These are phyloP conservation scores for Orbilia quercus DNA, from an alignment of 2,329 filamentous ascomycete genomes.

Conservation along the genomic window DNA sequence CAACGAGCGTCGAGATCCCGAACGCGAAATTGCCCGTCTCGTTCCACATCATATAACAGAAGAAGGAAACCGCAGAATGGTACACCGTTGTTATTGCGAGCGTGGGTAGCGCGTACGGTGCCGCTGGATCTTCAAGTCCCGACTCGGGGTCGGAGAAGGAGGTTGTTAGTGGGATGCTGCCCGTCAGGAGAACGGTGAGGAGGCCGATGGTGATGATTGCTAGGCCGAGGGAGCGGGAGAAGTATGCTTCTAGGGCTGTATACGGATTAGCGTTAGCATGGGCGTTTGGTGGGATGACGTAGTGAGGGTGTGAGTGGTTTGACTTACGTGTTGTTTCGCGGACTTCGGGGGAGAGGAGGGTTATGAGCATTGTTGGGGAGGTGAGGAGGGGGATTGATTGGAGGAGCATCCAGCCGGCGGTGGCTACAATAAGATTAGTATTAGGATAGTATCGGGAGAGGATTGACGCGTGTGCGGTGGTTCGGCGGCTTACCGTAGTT, in stretches of 20 bases:
- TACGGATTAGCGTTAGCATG: slow-evolving; percentile 13
- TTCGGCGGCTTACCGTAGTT: slow-evolving; percentile 36
- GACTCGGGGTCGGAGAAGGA: slow-evolving; percentile 59
- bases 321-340: slow-evolving; percentile 68
- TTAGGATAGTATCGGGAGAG: too few species aligned
- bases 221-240: slow-evolving; percentile 77
- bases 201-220: slow-evolving; percentile 74
- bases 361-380: slow-evolving; percentile 72
- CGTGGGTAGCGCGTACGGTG: slow-evolving; percentile 74
- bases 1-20: slow-evolving; percentile 71
- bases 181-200: slow-evolving; percentile 75
- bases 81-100: slow-evolving; percentile 75
- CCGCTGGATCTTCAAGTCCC: slow-evolving; percentile 66
- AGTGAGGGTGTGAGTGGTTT: slow-evolving; percentile 10
- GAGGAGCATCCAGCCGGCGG: slow-evolving; percentile 67
- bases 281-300: slow-evolving; percentile 29
- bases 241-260: slow-evolving; percentile 75
- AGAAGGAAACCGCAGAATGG: slow-evolving; percentile 73
- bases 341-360: slow-evolving; percentile 70
- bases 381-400: slow-evolving; percentile 70
- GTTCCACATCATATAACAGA: slow-evolving; percentile 76
- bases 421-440: slow-evolving; percentile 65
- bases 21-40: slow-evolving; percentile 70
- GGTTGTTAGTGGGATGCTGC: slow-evolving; percentile 72
- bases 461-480: neutral